These are phyloP conservation scores for Leptographium galeiforme DNA, from an alignment of 2,329 filamentous ascomycete species.

Conservation along the genomic window DNA sequence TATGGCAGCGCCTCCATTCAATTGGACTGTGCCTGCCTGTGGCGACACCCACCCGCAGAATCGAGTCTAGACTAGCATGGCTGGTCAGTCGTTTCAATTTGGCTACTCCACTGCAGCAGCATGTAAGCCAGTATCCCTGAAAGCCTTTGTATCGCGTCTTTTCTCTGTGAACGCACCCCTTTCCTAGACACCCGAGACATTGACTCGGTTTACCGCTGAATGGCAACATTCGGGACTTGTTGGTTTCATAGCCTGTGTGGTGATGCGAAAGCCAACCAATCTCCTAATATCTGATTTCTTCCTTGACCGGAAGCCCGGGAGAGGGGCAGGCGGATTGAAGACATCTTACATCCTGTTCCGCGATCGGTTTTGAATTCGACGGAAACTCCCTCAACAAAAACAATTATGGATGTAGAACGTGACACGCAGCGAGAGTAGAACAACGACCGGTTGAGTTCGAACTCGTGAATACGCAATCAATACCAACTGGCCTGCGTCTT, in stretches of 20 bases:
- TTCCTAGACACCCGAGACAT: background rate
- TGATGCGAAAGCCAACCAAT: too few species aligned
- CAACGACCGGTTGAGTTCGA: too few species aligned
- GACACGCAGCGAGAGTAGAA: background rate
- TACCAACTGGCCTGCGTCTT: background rate
- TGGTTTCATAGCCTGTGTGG: background rate
- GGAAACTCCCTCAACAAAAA: too few species aligned
- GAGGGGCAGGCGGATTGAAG: too few species aligned
- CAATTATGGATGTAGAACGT: too few species aligned
- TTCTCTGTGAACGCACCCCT: background rate
- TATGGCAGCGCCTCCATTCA: too few species aligned
- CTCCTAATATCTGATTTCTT: too few species aligned
- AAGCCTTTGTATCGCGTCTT: background rate
- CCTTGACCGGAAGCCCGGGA: too few species aligned
- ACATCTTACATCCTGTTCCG: too few species aligned
- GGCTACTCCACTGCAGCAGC: background rate
- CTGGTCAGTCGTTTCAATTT: background rate
- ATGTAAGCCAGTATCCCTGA: background rate
- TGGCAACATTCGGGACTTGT: background rate
- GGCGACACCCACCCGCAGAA: background rate
- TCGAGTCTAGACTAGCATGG: background rate
- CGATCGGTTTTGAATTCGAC: too few species aligned
- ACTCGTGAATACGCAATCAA: too few species aligned
- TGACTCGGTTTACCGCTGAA: background rate
- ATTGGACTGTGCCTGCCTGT: background rate